phyloP scores from a whole-genome alignment of 2,329 filamentous ascomycete species.

The Penicillium sp. region DNA sequence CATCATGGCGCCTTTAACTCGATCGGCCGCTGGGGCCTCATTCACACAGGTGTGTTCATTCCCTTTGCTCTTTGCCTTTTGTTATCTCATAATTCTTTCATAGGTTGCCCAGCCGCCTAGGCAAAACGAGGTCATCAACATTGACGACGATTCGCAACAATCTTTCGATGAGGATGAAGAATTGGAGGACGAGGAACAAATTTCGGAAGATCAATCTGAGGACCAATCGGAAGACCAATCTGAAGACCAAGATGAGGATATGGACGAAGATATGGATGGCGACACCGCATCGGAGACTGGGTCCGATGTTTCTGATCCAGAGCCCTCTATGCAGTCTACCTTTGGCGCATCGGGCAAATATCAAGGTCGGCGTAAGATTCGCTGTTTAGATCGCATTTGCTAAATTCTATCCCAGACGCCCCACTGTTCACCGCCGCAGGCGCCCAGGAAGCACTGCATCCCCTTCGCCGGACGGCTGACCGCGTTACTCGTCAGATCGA shows the following conservation, averaged over 20 bases:
- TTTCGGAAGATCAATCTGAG: neutral
- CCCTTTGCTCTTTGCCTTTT: slow-evolving; percentile 1
- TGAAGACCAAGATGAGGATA: slow-evolving; percentile 19
- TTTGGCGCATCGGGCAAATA: slow-evolving; percentile 7
- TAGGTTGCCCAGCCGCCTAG: slow-evolving; percentile 19
- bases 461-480: slow-evolving; percentile 57
- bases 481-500: slow-evolving; percentile 73
- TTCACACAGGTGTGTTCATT: slow-evolving; percentile 14
- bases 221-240: slow-evolving; percentile 5
- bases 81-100: slow-evolving; percentile 9
- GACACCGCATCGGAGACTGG: slow-evolving; percentile 22
- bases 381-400: neutral
- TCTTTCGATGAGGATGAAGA: slow-evolving; percentile 21
- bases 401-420: slow-evolving; percentile 16
- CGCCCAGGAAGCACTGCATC: slow-evolving; percentile 48
- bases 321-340: slow-evolving; percentile 14
- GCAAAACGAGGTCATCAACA: slow-evolving; percentile 33
- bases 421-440: slow-evolving; percentile 40
- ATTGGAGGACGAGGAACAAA: slow-evolving; percentile 20
- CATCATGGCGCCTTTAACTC: slow-evolving; percentile 36
- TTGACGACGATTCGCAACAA: slow-evolving; percentile 31
- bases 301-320: slow-evolving; percentile 23
- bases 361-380: slow-evolving; percentile 11
- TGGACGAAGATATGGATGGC: slow-evolving; percentile 26
- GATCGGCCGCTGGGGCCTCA: slow-evolving; percentile 19